These are phyloP conservation scores for Hanseniaspora occidentalis DNA, from an alignment of 805 yeast species.

Conservation along the genomic window DNA sequence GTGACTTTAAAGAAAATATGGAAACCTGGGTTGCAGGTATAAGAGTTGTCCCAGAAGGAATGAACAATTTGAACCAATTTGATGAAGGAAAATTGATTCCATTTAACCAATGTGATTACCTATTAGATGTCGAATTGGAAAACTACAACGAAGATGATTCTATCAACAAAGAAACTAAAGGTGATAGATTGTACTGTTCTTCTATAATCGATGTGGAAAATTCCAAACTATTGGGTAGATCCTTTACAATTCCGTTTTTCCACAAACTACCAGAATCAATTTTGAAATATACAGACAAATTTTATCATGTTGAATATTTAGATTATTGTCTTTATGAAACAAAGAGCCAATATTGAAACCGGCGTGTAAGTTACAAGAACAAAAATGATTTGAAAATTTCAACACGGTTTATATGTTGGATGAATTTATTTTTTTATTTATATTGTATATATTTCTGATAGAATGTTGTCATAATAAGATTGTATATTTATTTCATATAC, in stretches of 20 bases:
- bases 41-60: constrained; percentile 41
- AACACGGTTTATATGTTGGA: not conserved
- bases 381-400: not conserved
- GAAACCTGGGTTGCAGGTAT: constrained; percentile 24
- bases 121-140: constrained; percentile 48
- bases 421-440: not conserved
- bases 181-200: constrained; percentile 29
- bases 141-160: constrained; percentile 22
- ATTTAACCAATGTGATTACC: constrained; percentile 49
- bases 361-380: not conserved
- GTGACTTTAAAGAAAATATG: constrained; percentile 53
- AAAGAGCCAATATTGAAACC: not conserved
- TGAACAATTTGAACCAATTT: constrained; percentile 66
- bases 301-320: constrained; percentile 30
- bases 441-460: not conserved
- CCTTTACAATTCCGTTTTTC: constrained; percentile 38
- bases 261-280: constrained; percentile 14
- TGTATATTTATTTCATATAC: not conserved
- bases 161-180: not conserved
- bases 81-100: constrained; percentile 44
- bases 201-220: constrained; percentile 39
- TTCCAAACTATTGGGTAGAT: constrained; percentile 42
- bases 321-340: constrained; percentile 37
- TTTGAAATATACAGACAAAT: constrained; percentile 10
- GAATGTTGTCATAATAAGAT: not conserved